A percentile compares a stretch with the other conserved stretches of the same genome.
Evolutionary conservation across 495 filamentous ascomycete species (phyloP).

Genomic region (Hypoxylon crocopeplum): DNA sequence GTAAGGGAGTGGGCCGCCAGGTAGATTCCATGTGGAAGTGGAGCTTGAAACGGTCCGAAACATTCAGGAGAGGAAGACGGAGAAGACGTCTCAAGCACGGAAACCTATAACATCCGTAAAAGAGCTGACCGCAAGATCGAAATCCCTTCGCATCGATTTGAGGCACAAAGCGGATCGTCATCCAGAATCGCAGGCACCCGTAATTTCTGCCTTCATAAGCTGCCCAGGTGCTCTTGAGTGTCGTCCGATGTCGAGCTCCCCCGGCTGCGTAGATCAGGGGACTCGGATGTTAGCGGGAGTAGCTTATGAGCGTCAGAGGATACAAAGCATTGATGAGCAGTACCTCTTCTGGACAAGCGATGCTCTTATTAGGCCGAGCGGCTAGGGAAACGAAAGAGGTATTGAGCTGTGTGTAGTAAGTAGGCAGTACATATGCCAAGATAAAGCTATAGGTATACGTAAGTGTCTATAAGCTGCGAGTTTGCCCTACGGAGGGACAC

Average conservation of each 20-base stretch:
- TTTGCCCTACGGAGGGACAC: neutral
- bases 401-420: neutral
- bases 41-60: slow-evolving; percentile 38
- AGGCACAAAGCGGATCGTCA: slow-evolving; percentile 9
- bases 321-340: slow-evolving; percentile 27
- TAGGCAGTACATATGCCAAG: neutral
- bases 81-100: slow-evolving; percentile 11
- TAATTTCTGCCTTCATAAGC: neutral
- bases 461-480: slow-evolving; percentile 3
- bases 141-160: slow-evolving; percentile 15
- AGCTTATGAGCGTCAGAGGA: slow-evolving; percentile 30
- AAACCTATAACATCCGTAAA: slow-evolving; percentile 16
- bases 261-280: slow-evolving; percentile 43
- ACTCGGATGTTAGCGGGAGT: slow-evolving; percentile 36
- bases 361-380: slow-evolving; percentile 16
- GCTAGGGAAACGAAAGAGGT: slow-evolving; percentile 5
- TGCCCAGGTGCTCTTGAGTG: slow-evolving; percentile 6
- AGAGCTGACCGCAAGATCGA: slow-evolving; percentile 17
- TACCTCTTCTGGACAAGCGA: slow-evolving; percentile 10
- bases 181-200: slow-evolving; percentile 16
- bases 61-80: slow-evolving; percentile 34
- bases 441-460: slow-evolving; percentile 1
- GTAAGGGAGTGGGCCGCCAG: slow-evolving; percentile 8
- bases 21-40: slow-evolving; percentile 19
- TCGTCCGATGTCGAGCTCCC: slow-evolving; percentile 16